Conservation (phyloP, 805 yeast species). For the Candida succiphila region DNA sequence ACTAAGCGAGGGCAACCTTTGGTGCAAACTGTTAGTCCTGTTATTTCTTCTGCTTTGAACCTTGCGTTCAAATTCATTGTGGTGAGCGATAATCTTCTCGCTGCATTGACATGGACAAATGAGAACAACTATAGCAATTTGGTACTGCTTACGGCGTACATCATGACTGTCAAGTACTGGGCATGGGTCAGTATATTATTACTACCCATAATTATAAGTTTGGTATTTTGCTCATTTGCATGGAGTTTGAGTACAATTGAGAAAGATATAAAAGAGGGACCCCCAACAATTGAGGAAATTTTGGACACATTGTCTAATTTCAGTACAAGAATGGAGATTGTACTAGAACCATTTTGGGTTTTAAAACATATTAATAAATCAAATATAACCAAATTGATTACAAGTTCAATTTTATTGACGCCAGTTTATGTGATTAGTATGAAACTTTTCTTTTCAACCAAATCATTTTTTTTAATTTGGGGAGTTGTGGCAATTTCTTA, state of each 20-base stretch:
- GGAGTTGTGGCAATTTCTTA: constrained; percentile 30
- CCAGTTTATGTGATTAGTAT: constrained; percentile 33
- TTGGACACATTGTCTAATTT: constrained; percentile 37
- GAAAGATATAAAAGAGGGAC: constrained; percentile 25
- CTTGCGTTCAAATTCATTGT: constrained; percentile 37
- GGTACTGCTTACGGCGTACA: constrained; percentile 27
- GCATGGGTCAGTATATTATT: constrained; percentile 21
- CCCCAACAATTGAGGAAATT: constrained; percentile 46
- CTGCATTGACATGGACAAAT: constrained; percentile 46
- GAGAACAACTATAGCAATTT: constrained; percentile 37
- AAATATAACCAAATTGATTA: constrained; percentile 22
- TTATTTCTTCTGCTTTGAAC: constrained; percentile 35
- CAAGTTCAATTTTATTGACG: constrained; percentile 25
- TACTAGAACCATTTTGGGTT: constrained; percentile 26
- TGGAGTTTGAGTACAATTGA: constrained; percentile 36
- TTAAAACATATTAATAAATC: constrained; percentile 4
- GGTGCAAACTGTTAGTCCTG: constrained; percentile 24
- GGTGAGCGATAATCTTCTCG: constrained; percentile 32
- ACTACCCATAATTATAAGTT: constrained; percentile 28
- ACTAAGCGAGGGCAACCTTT: constrained; percentile 10
- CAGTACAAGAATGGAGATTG: constrained; percentile 28
- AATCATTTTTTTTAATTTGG: constrained; percentile 22
- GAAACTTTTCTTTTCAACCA: constrained; percentile 23
- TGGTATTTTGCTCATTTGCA: constrained; percentile 28
- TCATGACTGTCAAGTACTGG: constrained; percentile 36